These are phyloP conservation scores for Apophysomyces ossiformis DNA, from an alignment of 371 early-diverging fungal genomes.

Conservation along the genomic window DNA sequence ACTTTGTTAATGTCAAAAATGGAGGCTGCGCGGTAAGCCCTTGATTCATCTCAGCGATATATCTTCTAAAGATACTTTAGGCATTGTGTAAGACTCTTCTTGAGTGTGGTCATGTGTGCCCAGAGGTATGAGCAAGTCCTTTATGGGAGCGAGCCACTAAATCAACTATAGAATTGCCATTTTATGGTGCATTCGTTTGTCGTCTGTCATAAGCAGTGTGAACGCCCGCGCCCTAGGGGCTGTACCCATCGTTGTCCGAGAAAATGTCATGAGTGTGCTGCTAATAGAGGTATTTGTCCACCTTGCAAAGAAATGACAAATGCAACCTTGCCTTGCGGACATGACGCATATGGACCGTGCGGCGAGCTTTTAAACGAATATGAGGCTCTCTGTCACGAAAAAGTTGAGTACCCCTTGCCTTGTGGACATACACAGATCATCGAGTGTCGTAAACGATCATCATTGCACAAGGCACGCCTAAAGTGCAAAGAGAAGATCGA, in stretches of 20 bases:
- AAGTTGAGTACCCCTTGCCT: constrained; percentile 15
- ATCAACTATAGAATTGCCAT: constrained; percentile 32
- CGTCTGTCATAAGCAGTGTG: constrained; percentile 35
- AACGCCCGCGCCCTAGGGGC: constrained; percentile 24
- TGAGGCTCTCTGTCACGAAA: constrained; percentile 12
- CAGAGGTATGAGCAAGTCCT: constrained; percentile 22
- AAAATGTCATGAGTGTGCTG: constrained; percentile 35
- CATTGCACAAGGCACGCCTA: neutral
- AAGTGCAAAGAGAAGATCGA: constrained; percentile 9
- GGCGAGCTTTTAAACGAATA: neutral
- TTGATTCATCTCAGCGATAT: neutral
- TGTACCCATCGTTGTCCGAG: constrained; percentile 43
- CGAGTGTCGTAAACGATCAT: constrained; percentile 16
- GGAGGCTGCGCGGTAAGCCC: constrained; percentile 41
- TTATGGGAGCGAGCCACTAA: neutral
- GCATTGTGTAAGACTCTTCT: constrained; percentile 33
- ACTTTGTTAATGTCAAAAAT: constrained; percentile 35
- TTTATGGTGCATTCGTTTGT: constrained; percentile 29
- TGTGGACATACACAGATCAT: constrained; percentile 31
- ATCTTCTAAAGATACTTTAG: neutral
- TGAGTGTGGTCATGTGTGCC: constrained; percentile 45
- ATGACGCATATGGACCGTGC: constrained; percentile 22
- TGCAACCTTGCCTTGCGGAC: constrained; percentile 29
- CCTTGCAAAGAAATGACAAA: constrained; percentile 26
- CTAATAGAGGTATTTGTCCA: constrained; percentile 30